Conservation (phyloP, 1,139 yeast genomes). For the Magnusiomyces tetraspermus region DNA sequence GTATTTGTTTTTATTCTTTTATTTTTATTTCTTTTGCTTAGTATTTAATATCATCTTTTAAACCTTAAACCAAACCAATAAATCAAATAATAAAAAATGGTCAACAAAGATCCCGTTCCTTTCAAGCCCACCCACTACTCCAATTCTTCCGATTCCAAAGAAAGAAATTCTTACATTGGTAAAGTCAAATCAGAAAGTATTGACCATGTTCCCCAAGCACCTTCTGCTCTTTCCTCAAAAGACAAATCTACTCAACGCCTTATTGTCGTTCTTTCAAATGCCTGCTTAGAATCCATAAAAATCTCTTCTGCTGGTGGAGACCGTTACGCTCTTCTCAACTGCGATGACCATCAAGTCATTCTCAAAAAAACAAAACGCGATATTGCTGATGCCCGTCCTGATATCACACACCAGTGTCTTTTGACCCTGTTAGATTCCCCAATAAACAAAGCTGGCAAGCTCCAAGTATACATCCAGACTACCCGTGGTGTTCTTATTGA, state of each 20-base stretch:
- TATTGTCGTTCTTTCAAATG: constrained; percentile 87
- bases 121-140: constrained; percentile 3
- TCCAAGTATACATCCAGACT: constrained; percentile 93
- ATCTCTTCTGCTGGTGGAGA: constrained; percentile 80
- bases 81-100: neutral
- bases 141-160: constrained; percentile 7
- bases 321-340: constrained; percentile 82
- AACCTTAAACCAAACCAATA: neutral
- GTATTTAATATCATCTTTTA: neutral
- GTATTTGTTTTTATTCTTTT: too few species aligned
- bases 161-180: constrained; percentile 11
- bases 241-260: constrained; percentile 78
- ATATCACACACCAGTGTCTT: constrained; percentile 85
- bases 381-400: constrained; percentile 96
- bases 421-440: constrained; percentile 91
- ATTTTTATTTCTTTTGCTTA: neutral
- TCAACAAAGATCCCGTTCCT: constrained; percentile 4
- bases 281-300: constrained; percentile 91
- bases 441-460: constrained; percentile 90
- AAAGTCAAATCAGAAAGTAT: constrained; percentile 24
- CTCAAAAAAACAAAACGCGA: constrained; percentile 93
- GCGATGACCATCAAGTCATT: constrained; percentile 97
- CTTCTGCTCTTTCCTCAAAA: constrained; percentile 66
- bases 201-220: constrained; percentile 75
- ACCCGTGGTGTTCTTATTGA: constrained; percentile 91